A percentile compares a stretch with the other conserved stretches of the same genome.
Evolutionary conservation across 257 asterid species (phyloP).

Genomic region (Verbascum thapsus): DNA sequence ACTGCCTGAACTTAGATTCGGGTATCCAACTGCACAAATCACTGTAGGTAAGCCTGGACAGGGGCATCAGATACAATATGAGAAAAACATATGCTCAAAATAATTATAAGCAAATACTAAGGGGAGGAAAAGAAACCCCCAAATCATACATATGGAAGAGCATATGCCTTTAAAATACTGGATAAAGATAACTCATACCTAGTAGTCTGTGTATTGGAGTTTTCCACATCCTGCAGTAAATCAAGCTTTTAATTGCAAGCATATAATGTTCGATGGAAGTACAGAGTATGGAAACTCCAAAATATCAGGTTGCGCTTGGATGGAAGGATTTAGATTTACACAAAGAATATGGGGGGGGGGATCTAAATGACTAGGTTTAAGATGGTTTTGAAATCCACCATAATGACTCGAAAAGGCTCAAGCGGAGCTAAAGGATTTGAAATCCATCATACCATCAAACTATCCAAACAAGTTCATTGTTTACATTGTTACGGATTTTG

Average conservation of each 20-base stretch:
- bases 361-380: no score
- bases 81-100: conserved; percentile 35
- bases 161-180: conserved; percentile 17
- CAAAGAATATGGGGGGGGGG: no score
- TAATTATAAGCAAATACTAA: conserved; percentile 27
- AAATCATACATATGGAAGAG: background rate
- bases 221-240: conserved; percentile 78
- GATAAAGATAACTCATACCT: conserved; percentile 52
- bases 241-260: conserved; percentile 35
- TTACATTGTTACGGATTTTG: background rate
- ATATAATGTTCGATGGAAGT: conserved; percentile 23
- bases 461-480: no score
- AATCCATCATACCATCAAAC: no score
- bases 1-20: conserved; percentile 92
- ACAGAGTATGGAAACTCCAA: conserved; percentile 18
- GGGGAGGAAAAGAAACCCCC: conserved; percentile 5
- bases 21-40: conserved; percentile 91
- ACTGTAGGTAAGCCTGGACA: conserved; percentile 90
- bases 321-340: no score
- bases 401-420: no score
- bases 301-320: background rate
- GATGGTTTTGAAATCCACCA: no score
- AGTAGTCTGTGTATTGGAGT: conserved; percentile 46
- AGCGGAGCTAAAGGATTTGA: no score
- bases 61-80: conserved; percentile 33